Evolutionary conservation across 106 monocot species (phyloP), one percentile per base, ranked within the genome.

Genomic region (Xerophyta viscosa): DNA sequence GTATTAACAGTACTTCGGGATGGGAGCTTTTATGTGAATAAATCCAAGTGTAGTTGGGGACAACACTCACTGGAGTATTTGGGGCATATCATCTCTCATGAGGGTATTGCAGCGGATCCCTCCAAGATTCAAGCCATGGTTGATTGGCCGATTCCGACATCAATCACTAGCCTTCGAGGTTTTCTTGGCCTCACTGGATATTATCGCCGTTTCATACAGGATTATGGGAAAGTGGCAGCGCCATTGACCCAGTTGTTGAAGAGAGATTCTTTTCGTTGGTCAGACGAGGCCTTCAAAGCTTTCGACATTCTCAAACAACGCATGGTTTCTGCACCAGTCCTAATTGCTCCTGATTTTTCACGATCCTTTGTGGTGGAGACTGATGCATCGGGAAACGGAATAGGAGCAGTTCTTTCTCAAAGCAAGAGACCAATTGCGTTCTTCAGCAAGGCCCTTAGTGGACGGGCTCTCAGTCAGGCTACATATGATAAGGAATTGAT

Each of bases 241-340:
- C 49, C 49, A 24, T 49, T 49, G 20, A 49, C 49, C 20, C 3
- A 49, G 8, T 24, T 49, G 13, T 23, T 49, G 4, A 49, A 24
- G 24, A 49, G 24, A 23, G 23, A 49, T 13, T 22, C 20, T 22
- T 49, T 49, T 22, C 22, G 13, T 49, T 49, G 49, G 49, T 22
- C 19, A 10, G 23, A 11, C 21, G 49, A 3, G 10, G 39, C 39
- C 13, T 10, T 12, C 15, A 39, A 39, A 39, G 39, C 39, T 12
- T 39, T 39, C 39, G 10, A 10, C 39, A 39, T 10, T 15, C 15
- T 39, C 13, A 39, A 39, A 15, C 13, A 39, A 39, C 13, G 13
- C 39, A 39, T 49, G 49, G 22, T 26, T 49, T 49, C 49, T 49
- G 13, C 49, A 22, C 49, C 49, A 49, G 49, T 49, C 13, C 49